Conservation (phyloP, 1,284 basidiomycete species). For the Microbotryum intermedium region DNA sequence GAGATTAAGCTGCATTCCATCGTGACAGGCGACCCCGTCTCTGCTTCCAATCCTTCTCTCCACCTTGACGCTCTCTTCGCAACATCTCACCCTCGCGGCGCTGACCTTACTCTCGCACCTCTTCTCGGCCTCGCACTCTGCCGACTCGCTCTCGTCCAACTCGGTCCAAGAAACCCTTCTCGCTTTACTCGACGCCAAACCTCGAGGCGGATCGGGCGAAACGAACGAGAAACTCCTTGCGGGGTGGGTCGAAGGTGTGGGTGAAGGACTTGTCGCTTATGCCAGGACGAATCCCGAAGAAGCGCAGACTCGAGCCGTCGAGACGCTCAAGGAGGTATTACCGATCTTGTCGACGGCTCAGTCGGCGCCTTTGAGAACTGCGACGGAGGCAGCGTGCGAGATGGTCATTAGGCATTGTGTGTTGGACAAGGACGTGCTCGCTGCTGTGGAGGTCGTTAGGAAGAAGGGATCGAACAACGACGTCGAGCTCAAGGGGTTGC, state of each 20-base stretch:
- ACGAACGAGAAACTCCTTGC: slow-evolving; percentile 46
- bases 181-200: slow-evolving; percentile 64
- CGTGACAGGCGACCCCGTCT: slow-evolving; percentile 58
- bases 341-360: slow-evolving; percentile 15
- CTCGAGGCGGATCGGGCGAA: slow-evolving; percentile 49
- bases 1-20: slow-evolving; percentile 1
- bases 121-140: slow-evolving; percentile 25
- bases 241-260: slow-evolving; percentile 65
- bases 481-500: not conserved
- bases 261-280: slow-evolving; percentile 58
- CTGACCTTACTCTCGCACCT: slow-evolving; percentile 31
- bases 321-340: slow-evolving; percentile 17
- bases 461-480: not conserved
- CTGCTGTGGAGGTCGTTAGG: slow-evolving; percentile 43
- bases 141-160: slow-evolving; percentile 15
- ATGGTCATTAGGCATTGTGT: slow-evolving; percentile 61
- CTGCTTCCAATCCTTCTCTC: slow-evolving; percentile 62
- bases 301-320: slow-evolving; percentile 7
- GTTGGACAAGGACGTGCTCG: slow-evolving; percentile 52
- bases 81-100: slow-evolving; percentile 27
- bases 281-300: slow-evolving; percentile 25
- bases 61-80: slow-evolving; percentile 33
- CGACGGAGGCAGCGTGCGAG: slow-evolving; percentile 54
- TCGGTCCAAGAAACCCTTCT: slow-evolving; percentile 44
- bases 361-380: slow-evolving; percentile 47